phyloP scores from a whole-genome alignment of 352 stramenopile species.

The Globisporangium echinulatum region DNA sequence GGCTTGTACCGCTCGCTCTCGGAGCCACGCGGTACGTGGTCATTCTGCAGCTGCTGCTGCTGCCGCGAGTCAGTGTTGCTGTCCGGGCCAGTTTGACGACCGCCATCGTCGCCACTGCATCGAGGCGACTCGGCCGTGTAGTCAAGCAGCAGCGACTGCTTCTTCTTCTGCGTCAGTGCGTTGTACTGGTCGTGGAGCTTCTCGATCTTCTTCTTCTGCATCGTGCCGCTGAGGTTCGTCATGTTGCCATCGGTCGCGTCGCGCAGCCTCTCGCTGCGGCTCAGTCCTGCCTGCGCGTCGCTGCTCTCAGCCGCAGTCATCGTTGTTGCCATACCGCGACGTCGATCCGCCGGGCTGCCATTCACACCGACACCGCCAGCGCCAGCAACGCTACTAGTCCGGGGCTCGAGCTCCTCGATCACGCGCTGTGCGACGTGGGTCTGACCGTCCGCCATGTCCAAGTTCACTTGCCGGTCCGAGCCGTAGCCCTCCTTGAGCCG shows the following conservation, averaged over 20 bases:
- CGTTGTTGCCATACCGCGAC: background rate
- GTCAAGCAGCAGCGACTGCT: constrained; percentile 58
- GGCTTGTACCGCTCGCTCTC: constrained; percentile 11
- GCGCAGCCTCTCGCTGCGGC: constrained; percentile 17
- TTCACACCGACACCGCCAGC: constrained; percentile 24
- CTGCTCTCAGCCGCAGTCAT: constrained; percentile 18
- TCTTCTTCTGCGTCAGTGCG: constrained; percentile 71
- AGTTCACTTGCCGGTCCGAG: constrained; percentile 49
- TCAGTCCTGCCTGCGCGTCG: too few species aligned
- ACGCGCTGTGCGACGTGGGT: constrained; percentile 69
- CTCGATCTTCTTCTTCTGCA: constrained; percentile 84
- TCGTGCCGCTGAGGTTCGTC: constrained; percentile 52
- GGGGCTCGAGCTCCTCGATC: constrained; percentile 53
- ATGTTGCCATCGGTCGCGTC: constrained; percentile 63
- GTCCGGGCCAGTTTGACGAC: constrained; percentile 12
- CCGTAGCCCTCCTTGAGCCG: constrained; percentile 81
- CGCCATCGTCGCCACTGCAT: too few species aligned
- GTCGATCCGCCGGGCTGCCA: constrained; percentile 5
- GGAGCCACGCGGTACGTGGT: background rate
- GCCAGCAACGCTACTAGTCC: constrained; percentile 6
- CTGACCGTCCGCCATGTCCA: constrained; percentile 37
- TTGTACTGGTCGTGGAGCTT: constrained; percentile 79
- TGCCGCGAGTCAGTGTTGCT: constrained; percentile 10
- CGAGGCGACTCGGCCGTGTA: constrained; percentile 28
- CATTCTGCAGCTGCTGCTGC: too few species aligned